Conservation (phyloP, 108 stramenopile species). For the Mayamaea pseudoterrestris region DNA sequence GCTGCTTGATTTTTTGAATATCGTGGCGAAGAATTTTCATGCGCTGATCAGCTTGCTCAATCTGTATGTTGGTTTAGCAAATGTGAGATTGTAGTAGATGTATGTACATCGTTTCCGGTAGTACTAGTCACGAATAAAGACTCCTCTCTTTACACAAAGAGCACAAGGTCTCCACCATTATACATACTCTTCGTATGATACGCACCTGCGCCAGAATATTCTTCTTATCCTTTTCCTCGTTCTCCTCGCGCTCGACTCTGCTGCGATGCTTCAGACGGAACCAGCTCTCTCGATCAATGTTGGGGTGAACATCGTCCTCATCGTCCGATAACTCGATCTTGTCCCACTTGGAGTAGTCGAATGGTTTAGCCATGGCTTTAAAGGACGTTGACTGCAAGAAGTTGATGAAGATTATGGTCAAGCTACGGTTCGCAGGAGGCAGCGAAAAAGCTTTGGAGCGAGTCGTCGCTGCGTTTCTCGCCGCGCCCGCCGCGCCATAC, state of each 20-base stretch:
- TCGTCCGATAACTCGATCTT: slow-evolving; percentile 95
- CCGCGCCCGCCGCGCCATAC: too few relatives aligned
- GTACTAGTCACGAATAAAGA: not conserved
- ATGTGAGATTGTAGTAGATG: not conserved
- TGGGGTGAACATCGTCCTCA: slow-evolving; percentile 98
- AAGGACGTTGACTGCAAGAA: too few relatives aligned
- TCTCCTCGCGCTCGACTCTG: slow-evolving; percentile 89
- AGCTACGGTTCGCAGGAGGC: too few relatives aligned
- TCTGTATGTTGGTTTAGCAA: slow-evolving; percentile 28
- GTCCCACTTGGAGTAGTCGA: slow-evolving; percentile 98
- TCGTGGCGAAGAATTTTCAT: slow-evolving; percentile 66
- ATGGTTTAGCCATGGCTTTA: slow-evolving; percentile 87
- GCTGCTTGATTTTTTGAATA: slow-evolving; percentile 29
- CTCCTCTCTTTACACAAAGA: not conserved
- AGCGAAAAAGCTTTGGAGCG: too few relatives aligned
- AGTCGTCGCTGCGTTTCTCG: too few relatives aligned
- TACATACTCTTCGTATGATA: slow-evolving; percentile 3
- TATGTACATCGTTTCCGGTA: not conserved
- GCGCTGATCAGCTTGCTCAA: slow-evolving; percentile 70
- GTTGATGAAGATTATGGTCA: too few relatives aligned
- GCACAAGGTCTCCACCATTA: not conserved
- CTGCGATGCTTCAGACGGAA: slow-evolving; percentile 90
- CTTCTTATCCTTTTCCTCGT: slow-evolving; percentile 80
- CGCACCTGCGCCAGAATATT: slow-evolving; percentile 64
- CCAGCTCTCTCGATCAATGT: slow-evolving; percentile 97